Base-by-base conservation (phyloP, 306 rosid genomes). In the Vicia faba region DNA sequence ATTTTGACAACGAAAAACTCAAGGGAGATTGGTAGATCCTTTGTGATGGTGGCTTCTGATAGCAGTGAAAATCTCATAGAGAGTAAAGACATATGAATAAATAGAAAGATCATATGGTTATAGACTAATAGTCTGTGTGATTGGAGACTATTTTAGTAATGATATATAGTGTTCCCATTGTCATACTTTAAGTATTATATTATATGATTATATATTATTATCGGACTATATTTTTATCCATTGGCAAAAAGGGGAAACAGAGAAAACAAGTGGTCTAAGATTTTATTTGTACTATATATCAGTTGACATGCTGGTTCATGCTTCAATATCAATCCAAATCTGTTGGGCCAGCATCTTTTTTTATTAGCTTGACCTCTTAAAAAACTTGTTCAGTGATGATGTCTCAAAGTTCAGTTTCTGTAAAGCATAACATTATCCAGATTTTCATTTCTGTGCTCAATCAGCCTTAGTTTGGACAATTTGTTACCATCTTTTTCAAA, bases 301-400 rank as follows among this genome's bases (percentile, higher is more conserved):
- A 62, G 55, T 74, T 63, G 23, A 65, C 65, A 66, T 61, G 51
- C 20, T 23, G 23, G 45, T 73, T 78, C 58, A 62, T 68, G 63
- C 36, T 62, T 68, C 72, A 62, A 55, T 55, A 25, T 67, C 58
- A 31, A 56, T 68, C 39, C 14, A 50, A 11, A 15, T 56, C 31
- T 80, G 39, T 66, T 18, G 38, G 59, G 29, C 40, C 65, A 59
- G 28, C 60, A 39, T 40, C 2, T 8, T 45, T 56, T 61, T 15
- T 55, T 40, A 18, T 53, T 48, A 36, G 46, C 68, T 65, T 61
- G 49, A 45, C 46, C 64, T 53, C 54, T 54, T 36, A 54, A 44
- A 45, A 25, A 68, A 48, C 12, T 31, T 20, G 50, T 56, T 50
- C 51, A 64, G 44, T 18, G 58, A 69, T 12, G 15, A 7, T 13